These are phyloP conservation scores for Neonothopanus nambi DNA, from an alignment of 1,284 basidiomycete species.

Conservation along the genomic window DNA sequence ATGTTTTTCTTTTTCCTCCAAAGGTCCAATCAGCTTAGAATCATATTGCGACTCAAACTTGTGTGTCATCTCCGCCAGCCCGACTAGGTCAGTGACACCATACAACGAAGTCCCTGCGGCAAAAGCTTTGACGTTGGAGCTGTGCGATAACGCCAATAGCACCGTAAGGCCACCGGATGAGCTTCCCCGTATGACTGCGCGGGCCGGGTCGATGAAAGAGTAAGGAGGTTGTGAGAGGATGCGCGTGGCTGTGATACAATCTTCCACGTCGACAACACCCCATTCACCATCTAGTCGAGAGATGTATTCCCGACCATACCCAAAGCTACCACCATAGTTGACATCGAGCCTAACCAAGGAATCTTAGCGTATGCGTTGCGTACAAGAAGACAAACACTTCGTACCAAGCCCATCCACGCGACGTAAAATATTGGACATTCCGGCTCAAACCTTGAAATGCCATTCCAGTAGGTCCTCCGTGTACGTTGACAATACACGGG, in stretches of 20 bases:
- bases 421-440: conserved; percentile 62
- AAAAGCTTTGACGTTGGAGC: conserved; percentile 28
- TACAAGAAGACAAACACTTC: conserved; percentile 15
- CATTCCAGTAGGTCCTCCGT: conserved; percentile 65
- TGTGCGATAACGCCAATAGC: conserved; percentile 38
- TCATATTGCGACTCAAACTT: conserved; percentile 67
- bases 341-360: conserved; percentile 53
- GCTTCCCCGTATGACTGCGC: conserved; percentile 59
- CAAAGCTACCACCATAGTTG: conserved; percentile 70
- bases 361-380: neutral
- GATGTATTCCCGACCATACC: conserved; percentile 56
- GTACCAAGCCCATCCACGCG: conserved; percentile 66
- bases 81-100: conserved; percentile 55
- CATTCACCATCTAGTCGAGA: conserved; percentile 61
- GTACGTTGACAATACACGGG: conserved; percentile 61
- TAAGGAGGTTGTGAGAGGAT: conserved; percentile 43
- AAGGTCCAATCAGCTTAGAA: conserved; percentile 58
- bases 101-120: conserved; percentile 51
- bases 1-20: conserved; percentile 46
- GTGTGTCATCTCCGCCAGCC: conserved; percentile 56
- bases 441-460: conserved; percentile 48
- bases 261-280: conserved; percentile 67
- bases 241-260: conserved; percentile 55
- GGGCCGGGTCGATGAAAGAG: conserved; percentile 52
- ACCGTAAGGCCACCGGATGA: conserved; percentile 67